A percentile compares a stretch with the other conserved stretches of the same genome.
phyloP scores from a whole-genome alignment of 2,329 filamentous ascomycete species.

The Colletotrichum sp. region DNA sequence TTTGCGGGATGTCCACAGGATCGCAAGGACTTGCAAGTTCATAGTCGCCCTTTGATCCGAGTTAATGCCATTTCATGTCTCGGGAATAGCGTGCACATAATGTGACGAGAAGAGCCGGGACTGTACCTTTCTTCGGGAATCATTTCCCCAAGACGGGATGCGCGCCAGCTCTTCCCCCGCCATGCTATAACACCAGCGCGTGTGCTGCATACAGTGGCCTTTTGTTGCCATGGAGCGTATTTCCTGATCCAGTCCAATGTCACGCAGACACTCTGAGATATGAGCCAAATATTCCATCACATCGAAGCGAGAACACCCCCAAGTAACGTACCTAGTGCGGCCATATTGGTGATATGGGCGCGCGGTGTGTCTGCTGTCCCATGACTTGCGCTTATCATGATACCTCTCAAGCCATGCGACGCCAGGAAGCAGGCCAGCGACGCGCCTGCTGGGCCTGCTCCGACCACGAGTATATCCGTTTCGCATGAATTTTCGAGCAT shows the following conservation, averaged over 20 bases:
- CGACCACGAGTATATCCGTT: background rate
- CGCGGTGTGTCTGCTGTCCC: background rate
- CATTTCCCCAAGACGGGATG: background rate
- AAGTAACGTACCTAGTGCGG: background rate
- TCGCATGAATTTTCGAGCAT: background rate
- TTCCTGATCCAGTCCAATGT: background rate
- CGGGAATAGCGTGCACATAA: background rate
- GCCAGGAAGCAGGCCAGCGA: background rate
- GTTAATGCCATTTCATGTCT: background rate
- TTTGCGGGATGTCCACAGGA: background rate
- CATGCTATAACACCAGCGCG: background rate
- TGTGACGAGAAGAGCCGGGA: background rate
- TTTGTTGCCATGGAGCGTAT: background rate
- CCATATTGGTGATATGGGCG: background rate
- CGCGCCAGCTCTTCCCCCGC: background rate
- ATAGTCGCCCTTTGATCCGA: background rate
- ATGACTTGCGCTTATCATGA: background rate
- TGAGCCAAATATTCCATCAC: background rate
- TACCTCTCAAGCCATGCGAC: background rate
- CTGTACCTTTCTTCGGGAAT: background rate
- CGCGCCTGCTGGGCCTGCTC: background rate
- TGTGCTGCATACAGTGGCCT: background rate
- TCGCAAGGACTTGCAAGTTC: background rate
- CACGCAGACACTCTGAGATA: background rate
- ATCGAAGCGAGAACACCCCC: background rate